Percentiles rank a stretch among this genome's conserved stretches.
Conservation (phyloP, 495 filamentous ascomycete genomes). For the Aspergillus asperescens region DNA sequence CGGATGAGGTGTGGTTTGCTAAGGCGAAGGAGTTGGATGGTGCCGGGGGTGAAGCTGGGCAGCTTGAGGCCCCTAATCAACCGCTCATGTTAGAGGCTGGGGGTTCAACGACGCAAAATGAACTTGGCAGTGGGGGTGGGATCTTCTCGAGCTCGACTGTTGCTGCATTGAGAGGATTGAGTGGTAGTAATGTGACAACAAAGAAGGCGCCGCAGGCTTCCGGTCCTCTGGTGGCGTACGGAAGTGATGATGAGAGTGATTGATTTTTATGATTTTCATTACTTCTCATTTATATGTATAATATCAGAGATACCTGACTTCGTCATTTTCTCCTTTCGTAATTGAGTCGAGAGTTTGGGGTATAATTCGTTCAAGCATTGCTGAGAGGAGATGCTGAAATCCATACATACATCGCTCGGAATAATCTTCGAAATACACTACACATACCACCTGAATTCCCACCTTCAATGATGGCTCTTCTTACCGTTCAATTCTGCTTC, state of each 20-base stretch:
- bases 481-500: constrained; percentile 29
- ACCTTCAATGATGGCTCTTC: not conserved
- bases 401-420: not conserved
- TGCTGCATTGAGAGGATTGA: constrained; percentile 56
- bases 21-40: constrained; percentile 47
- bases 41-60: constrained; percentile 26
- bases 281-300: constrained; percentile 27
- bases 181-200: constrained; percentile 38
- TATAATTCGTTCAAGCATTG: constrained; percentile 26
- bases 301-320: constrained; percentile 38
- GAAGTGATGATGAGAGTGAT: constrained; percentile 79
- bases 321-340: constrained; percentile 3
- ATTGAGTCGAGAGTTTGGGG: constrained; percentile 15
- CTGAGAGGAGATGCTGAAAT: constrained; percentile 23
- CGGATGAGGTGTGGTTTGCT: constrained; percentile 91
- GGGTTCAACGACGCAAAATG: constrained; percentile 18
- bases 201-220: constrained; percentile 28
- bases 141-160: constrained; percentile 80
- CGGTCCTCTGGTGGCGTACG: constrained; percentile 82
- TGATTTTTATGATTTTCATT: constrained; percentile 20
- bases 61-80: constrained; percentile 43
- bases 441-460: constrained; percentile 12
- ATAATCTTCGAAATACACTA: constrained; percentile 8
- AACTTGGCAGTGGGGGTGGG: constrained; percentile 40
- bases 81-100: constrained; percentile 37